Conservation (phyloP, 164 flowering plant genomes). For the Amborella trichopoda region DNA sequence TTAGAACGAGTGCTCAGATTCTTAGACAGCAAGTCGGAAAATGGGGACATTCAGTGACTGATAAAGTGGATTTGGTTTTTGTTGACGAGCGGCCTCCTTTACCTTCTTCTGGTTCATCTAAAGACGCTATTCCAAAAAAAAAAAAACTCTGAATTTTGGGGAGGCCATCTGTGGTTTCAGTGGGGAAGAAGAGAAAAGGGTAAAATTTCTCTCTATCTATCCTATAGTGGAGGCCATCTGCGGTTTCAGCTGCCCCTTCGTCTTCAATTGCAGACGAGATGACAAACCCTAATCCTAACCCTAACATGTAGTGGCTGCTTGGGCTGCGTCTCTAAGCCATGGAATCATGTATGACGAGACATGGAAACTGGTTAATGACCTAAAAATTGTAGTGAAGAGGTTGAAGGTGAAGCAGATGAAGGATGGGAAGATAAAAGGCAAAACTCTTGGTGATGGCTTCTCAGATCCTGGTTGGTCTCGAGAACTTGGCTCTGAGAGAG, state of each 20-base stretch:
- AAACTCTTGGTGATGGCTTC: slow-evolving; percentile 50
- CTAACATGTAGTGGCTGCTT: slow-evolving; percentile 72
- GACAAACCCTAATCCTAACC: slow-evolving; percentile 31
- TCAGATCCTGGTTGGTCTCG: slow-evolving; percentile 97
- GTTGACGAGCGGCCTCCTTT: slow-evolving; percentile 54
- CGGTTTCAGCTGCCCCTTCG: slow-evolving; percentile 33
- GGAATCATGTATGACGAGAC: slow-evolving; percentile 91
- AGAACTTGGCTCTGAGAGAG: slow-evolving; percentile 79
- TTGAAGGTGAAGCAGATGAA: slow-evolving; percentile 69
- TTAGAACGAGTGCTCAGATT: slow-evolving; percentile 61
- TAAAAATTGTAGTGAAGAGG: slow-evolving; percentile 79
- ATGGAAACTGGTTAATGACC: slow-evolving; percentile 89
- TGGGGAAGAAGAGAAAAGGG: too few species aligned
- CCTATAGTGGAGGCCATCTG: too few species aligned
- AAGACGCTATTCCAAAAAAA: too few species aligned
- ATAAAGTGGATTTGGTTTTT: slow-evolving; percentile 49
- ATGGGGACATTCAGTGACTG: slow-evolving; percentile 54
- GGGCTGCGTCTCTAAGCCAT: slow-evolving; percentile 89
- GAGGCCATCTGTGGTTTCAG: too few species aligned
- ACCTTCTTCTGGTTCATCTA: too few species aligned
- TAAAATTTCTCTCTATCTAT: too few species aligned
- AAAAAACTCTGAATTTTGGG: too few species aligned
- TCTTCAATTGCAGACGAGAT: slow-evolving; percentile 56
- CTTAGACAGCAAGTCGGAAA: slow-evolving; percentile 39
- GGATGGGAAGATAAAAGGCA: slow-evolving; percentile 64